Base-by-base conservation (phyloP, 2,329 filamentous ascomycete species). In the Clarireedia sp. region DNA sequence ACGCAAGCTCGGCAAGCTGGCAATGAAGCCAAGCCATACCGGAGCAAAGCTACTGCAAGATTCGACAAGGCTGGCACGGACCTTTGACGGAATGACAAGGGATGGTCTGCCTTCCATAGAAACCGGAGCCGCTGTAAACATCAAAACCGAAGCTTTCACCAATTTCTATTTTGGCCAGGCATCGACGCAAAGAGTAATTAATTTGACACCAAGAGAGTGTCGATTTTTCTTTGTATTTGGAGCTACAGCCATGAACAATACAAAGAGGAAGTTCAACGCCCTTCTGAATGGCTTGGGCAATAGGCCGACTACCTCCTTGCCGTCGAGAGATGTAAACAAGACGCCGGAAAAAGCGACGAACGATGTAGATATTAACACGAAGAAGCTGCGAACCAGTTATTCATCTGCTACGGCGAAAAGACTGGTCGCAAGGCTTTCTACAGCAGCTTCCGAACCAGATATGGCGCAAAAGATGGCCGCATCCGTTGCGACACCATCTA, bases 191-290 rank as follows among this genome's bases (percentile, higher is more conserved):
- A 46, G 14, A 14, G 43, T 24, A n/a, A 24, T 16, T 46, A 16
- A 24, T 46, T 46, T 23, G 19, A 29, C 46, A 37, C 17, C n/a
- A 44, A 7, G 46, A 49, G 26, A 48, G 51, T 48, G 21, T 41
- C 43, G 29, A n/a, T 40, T 12, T 12, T 45, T 54, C 24, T 24
- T 19, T 16, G 17, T 24, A 38, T 50, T 40, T 17, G 38, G 17
- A 19, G 37, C 12, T 3, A 17, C 26, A 53, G 51, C 73, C 46
- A 87, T 90, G 75, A 87, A 87, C 67, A 81, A 85, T 23, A 89
- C 85, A n/a, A 92, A 91, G 73, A 80, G 88, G 64, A 91, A 91
- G 71, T 90, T 91, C 74, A 87, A 90, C 71, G 79, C 80, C 64
- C 77, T 90, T 16, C 75, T 91, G 26, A 86, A 90, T 67, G 76